These are phyloP conservation scores for Sedum album DNA, from an alignment of 164 flowering plant genomes.

Conservation along the genomic window DNA sequence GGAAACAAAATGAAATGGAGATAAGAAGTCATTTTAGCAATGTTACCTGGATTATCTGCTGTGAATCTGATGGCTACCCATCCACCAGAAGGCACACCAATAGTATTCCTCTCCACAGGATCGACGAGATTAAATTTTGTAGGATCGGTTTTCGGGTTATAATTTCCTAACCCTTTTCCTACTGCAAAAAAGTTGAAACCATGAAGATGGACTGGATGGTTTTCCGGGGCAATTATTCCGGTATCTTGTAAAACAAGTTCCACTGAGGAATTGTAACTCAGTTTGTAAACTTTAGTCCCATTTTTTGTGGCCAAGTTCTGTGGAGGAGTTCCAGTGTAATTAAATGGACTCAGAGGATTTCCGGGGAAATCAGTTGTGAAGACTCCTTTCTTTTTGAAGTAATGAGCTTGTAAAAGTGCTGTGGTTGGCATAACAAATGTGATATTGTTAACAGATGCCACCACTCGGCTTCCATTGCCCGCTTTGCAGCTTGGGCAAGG, in stretches of 20 bases:
- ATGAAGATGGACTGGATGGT: constrained; percentile 71
- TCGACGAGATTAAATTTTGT: constrained; percentile 55
- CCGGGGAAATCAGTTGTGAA: constrained; percentile 67
- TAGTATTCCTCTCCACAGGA: constrained; percentile 80
- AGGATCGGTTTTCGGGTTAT: constrained; percentile 40
- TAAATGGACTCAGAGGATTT: constrained; percentile 43
- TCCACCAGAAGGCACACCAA: constrained; percentile 77
- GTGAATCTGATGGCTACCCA: constrained; percentile 70
- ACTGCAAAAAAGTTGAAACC: constrained; percentile 71
- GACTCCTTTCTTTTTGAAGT: constrained; percentile 55
- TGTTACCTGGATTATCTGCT: constrained; percentile 79
- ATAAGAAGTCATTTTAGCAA: too few relatives aligned
- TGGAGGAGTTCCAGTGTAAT: constrained; percentile 42
- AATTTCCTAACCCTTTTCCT: constrained; percentile 66
- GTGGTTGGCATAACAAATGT: constrained; percentile 64
- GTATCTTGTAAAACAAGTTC: constrained; percentile 68
- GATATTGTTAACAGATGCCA: constrained; percentile 58
- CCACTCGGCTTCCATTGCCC: constrained; percentile 49
- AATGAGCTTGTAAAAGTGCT: constrained; percentile 64
- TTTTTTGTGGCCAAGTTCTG: constrained; percentile 31
- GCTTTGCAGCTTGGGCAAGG: constrained; percentile 58
- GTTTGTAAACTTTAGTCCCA: constrained; percentile 49
- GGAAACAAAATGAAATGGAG: too few relatives aligned
- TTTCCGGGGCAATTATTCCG: constrained; percentile 54
- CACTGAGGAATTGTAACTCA: constrained; percentile 47